Evolutionary conservation across 495 filamentous ascomycete genomes (phyloP), one percentile per base, ranked within the genome.

Genomic region (Pseudotulostoma volvatum): DNA sequence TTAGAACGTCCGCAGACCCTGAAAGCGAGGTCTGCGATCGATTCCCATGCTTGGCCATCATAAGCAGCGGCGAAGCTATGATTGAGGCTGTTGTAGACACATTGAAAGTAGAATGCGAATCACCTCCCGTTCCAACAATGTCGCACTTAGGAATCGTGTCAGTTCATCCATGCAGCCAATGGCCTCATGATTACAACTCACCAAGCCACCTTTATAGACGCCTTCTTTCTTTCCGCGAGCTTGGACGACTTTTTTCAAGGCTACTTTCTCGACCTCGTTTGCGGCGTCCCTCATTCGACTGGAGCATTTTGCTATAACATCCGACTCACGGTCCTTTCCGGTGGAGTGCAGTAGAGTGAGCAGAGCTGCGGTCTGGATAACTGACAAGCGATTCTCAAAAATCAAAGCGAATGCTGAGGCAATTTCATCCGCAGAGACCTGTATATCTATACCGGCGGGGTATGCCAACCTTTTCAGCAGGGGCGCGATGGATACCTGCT

Each of bases 21-120:
- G 92, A 96, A 41, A 84, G 79, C 11, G 88, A 95, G 9, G 92
- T 95, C 5, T 85, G 84, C n/a, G 90, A 85, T 38, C 76, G 75
- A 63, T 96, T 96, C 41, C 92, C 92, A 63, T 99, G 90, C 59
- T 99, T 97, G 39, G 80, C 81, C 37, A 93, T 67, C 33, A 90
- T 63, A 13, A 95, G 70, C 9, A 84, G 60, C 11, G 81, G 74
- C 3, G 86, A 88, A 40, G 81, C 86, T 33, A 99, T 67, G 50
- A 99, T 93, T 3, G 86, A 93, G 3, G 92, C 73, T 4, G 88
- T 93, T 2, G 90, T 96, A 46, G 77, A 84, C 55, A 99, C 84
- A 56, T 99, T 99, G 74, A 93, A 96, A 14, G 92, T 99, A 55
- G 85, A 81, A 65, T 95, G 85, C 21, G 80, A 79, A 62, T 96